Base-by-base conservation (phyloP, 768 basidiomycete species). In the Termitomyces sp. region DNA sequence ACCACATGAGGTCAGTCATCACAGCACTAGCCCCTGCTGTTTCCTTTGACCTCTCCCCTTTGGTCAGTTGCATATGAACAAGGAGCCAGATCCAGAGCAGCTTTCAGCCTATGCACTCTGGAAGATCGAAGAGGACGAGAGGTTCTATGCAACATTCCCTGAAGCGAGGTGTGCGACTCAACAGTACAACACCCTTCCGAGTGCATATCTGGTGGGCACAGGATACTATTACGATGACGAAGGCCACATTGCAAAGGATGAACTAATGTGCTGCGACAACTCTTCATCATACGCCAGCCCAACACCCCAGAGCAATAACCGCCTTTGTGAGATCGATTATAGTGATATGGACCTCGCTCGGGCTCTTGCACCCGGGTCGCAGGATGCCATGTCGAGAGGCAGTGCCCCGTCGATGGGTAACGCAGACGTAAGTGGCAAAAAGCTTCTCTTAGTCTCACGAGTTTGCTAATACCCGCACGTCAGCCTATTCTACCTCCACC, bases 81-180 rank as follows among this genome's bases (percentile, higher is more conserved):
- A 52, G 10, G 40, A 42, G 40, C n/a, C 50, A 44, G 46, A 60
- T 11, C 35, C 42, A 12, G 53, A 62, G 35, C 53, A 52, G 7
- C 49, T 64, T 36, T 64, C 65, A 2, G 50, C 61, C n/a, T 74
- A 72, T 58, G 64, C 68, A 12, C 66, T 69, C 50, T 72, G 69
- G 54, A 63, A 72, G 57, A 58, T 66, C 29, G 71, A 75, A 29
- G 62, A 69, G 18, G 76, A 77, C 56, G 71, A 72, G 22, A 55
- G 60, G 45, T 78, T 77, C 57, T 77, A 72, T 56, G 61, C 66
- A 12, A 68, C 66, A 12, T 76, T 76, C 55, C 74, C 74, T 39
- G 62, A 64, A 22, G 74, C 73, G 38, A 64, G 64, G 49, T 64
- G 57, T 10, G 58, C 64, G 7, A 54, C 60, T 13, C 52, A 62